phyloP scores from a whole-genome alignment of 768 basidiomycete species.

The Boletus reticuloceps region DNA sequence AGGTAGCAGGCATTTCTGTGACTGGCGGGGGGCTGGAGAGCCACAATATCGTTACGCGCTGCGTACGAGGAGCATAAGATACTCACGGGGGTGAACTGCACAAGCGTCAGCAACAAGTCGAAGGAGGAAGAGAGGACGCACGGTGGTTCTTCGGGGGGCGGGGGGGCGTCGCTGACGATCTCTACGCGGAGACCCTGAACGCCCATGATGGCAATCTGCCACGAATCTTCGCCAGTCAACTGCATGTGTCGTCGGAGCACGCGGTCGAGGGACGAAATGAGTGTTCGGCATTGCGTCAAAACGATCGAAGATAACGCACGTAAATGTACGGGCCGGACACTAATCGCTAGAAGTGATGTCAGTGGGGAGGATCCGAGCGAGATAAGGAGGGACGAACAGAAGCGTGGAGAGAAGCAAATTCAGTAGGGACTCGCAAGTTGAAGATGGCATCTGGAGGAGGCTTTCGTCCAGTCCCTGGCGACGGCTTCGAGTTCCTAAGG shows the following conservation, averaged over 20 bases:
- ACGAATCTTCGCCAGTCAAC: conserved; percentile 85
- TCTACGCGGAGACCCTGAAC: conserved; percentile 82
- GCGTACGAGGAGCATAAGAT: conserved; percentile 13
- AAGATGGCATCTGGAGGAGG: conserved; percentile 79
- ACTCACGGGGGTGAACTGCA: conserved; percentile 51
- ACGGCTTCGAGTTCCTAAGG: conserved; percentile 74
- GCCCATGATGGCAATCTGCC: conserved; percentile 83
- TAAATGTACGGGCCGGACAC: conserved; percentile 84
- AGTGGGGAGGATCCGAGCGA: conserved; percentile 17
- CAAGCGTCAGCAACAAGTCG: conserved; percentile 10
- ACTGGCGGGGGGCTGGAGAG: conserved; percentile 59
- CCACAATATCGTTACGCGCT: background rate
- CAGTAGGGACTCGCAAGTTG: conserved; percentile 78
- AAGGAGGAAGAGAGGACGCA: conserved; percentile 31
- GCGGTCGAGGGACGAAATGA: conserved; percentile 18
- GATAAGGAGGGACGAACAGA: conserved; percentile 50
- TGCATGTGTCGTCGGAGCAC: conserved; percentile 32
- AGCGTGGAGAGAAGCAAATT: conserved; percentile 81
- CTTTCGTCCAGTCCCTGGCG: conserved; percentile 83
- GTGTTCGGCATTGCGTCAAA: conserved; percentile 3
- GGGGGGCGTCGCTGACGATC: conserved; percentile 82
- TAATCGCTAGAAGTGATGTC: conserved; percentile 51
- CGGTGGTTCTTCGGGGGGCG: conserved; percentile 83
- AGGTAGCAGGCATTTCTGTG: conserved; percentile 82
- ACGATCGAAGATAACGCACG: conserved; percentile 42